phyloP scores from a whole-genome alignment of 139 green algal species.

The Coccomyxa sp. region DNA sequence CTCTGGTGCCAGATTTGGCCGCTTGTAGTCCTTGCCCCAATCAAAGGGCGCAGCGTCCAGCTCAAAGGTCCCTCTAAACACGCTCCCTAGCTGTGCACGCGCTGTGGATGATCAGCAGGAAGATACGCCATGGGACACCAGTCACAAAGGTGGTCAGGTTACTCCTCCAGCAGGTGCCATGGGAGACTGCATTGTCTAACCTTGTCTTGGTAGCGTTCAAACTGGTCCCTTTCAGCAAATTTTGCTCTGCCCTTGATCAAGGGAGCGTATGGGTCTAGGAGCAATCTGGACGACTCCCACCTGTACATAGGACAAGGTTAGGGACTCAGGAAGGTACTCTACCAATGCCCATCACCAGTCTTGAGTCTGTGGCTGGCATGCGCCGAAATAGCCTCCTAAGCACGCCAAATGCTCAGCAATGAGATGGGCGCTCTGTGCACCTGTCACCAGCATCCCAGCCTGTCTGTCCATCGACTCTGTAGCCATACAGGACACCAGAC shows the following conservation, averaged over 20 bases:
- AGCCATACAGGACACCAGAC: constrained; percentile 69
- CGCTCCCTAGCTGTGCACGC: constrained; percentile 45
- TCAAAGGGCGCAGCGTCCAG: constrained; percentile 73
- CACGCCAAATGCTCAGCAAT: not conserved
- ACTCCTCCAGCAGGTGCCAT: no score
- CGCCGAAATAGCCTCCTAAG: no score
- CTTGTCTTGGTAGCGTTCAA: constrained; percentile 70
- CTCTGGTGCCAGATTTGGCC: constrained; percentile 38
- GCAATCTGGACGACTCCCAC: constrained; percentile 59
- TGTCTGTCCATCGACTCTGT: constrained; percentile 60
- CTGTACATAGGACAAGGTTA: constrained; percentile 36
- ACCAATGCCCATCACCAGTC: no score
- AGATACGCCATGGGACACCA: not conserved
- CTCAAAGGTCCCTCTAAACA: constrained; percentile 82
- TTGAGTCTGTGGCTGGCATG: no score
- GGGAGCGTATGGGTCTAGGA: constrained; percentile 86
- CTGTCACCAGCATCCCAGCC: constrained; percentile 75
- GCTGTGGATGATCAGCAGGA: not conserved
- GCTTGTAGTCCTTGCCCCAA: constrained; percentile 65
- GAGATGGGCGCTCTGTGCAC: no score
- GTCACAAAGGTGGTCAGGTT: not conserved
- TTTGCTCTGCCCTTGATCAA: constrained; percentile 55
- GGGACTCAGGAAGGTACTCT: no score
- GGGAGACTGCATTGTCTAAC: constrained; percentile 9
- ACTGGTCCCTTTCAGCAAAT: constrained; percentile 72